Evolutionary conservation across 2,329 filamentous ascomycete species (phyloP), one percentile per base, ranked within the genome.

Genomic region (Talaromyces sp.): DNA sequence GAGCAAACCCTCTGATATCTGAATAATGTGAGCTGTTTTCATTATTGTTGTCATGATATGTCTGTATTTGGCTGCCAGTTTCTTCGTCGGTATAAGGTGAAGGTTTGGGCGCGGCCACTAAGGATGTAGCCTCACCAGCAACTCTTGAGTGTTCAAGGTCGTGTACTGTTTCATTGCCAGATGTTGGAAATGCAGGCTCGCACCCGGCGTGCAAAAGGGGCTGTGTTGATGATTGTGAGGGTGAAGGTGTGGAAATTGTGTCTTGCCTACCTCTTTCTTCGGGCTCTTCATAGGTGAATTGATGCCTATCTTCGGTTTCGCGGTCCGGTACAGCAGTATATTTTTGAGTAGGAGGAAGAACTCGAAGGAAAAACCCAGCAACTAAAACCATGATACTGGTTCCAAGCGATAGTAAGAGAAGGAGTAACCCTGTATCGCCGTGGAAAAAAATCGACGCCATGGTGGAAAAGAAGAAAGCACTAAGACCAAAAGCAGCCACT

Each of bases 401-500:
- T 17, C 92, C 93, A 64, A 86, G 81, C 3, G 92, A 86, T 46
- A 99, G 81, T 29, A 98, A 79, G 64, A 93, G 80, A 60, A 99
- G 81, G 67, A 97, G 93, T 43, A 85, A 84, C 59, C 89, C 88
- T 0, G 92, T 95, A 68, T 96, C 86, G 43, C 91, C 91, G 2
- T 91, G 90, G 70, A 96, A 93, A 46, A 91, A 79, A 53, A 96
- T 71, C 19, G 86, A 85, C 24, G 91, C 90, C 35, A 96, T 77
- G 2, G 88, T 82, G 0, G 95, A 93, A 78, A 97, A 99, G 80
- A 98, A 96, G 77, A 99, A 95, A 58, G 95, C 95, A 72, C 93
- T 97, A 60, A 99, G 78, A 3, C 95, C 95, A 71, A 98, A 98
- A 3, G 91, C 93, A 60, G 95, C 91, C 59, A 98, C 77, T 6